Conservation (phyloP, 192 early-diverging fungal genomes). For the Entomortierella beljakovae region DNA sequence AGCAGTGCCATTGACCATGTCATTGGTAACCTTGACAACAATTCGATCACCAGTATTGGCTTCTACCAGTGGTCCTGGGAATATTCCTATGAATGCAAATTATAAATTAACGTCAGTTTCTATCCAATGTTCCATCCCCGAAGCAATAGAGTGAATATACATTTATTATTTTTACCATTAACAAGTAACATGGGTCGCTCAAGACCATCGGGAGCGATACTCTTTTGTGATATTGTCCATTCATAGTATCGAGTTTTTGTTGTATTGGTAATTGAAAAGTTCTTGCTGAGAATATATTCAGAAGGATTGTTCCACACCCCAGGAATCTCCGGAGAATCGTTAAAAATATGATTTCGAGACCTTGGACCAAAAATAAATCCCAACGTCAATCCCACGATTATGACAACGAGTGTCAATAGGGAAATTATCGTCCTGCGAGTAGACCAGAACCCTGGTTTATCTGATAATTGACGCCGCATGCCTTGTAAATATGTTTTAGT, state of each 20-base stretch:
- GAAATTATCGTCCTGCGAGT: neutral
- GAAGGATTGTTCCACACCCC: conserved; percentile 34
- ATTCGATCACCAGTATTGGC: conserved; percentile 60
- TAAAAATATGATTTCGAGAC: neutral
- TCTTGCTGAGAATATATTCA: conserved; percentile 36
- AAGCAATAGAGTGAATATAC: too few relatives aligned
- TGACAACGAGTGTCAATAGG: neutral
- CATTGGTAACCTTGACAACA: conserved; percentile 58
- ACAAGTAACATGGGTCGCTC: conserved; percentile 74
- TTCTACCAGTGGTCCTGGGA: conserved; percentile 58
- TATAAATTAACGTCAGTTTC: too few relatives aligned
- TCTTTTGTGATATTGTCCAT: conserved; percentile 38
- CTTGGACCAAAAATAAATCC: conserved; percentile 19
- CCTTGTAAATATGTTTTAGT: too few relatives aligned
- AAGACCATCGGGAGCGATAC: conserved; percentile 67
- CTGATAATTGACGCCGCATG: too few relatives aligned
- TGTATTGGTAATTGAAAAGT: conserved; percentile 31
- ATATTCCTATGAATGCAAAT: conserved; percentile 26
- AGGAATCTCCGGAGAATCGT: neutral
- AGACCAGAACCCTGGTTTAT: neutral
- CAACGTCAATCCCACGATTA: neutral
- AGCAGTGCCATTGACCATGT: conserved; percentile 49
- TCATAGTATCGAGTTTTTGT: conserved; percentile 30
- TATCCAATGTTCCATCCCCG: too few relatives aligned
- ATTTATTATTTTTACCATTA: conserved; percentile 60